Evolutionary conservation across 192 early-diverging fungal genomes (phyloP).

Genomic region (Coemansia sp.): DNA sequence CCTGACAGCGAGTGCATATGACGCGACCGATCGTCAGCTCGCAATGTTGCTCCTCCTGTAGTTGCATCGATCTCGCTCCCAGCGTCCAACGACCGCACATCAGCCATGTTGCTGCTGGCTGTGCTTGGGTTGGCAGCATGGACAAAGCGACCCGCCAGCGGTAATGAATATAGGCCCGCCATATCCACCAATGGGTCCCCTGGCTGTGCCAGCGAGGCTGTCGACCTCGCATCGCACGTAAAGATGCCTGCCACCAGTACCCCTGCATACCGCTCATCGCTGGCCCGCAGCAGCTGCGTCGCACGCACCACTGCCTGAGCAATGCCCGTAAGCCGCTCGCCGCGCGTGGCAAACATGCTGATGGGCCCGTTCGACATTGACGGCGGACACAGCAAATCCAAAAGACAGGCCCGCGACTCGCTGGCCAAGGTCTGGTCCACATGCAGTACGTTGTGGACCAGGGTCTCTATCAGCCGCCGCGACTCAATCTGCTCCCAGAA

Average conservation of each 20-base stretch:
- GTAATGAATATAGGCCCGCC: constrained; percentile 14
- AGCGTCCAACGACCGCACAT: neutral
- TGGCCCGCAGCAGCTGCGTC: constrained; percentile 34
- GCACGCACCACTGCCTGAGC: constrained; percentile 22
- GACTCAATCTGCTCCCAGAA: constrained; percentile 54
- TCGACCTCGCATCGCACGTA: constrained; percentile 25
- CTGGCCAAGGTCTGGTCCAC: constrained; percentile 75
- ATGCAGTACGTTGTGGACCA: constrained; percentile 77
- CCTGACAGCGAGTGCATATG: constrained; percentile 5
- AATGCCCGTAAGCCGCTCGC: constrained; percentile 16
- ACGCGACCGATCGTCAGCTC: neutral
- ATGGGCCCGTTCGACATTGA: neutral
- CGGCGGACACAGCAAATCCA: constrained; percentile 33
- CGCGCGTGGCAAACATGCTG: constrained; percentile 11
- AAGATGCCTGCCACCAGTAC: constrained; percentile 42
- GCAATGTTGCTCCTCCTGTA: no score
- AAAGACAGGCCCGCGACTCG: constrained; percentile 38
- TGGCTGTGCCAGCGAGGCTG: constrained; percentile 29
- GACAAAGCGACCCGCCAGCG: constrained; percentile 17
- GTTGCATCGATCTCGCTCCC: no score
- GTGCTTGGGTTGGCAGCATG: constrained; percentile 32
- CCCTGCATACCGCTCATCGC: constrained; percentile 33
- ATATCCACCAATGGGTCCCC: constrained; percentile 30
- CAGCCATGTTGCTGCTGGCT: constrained; percentile 20
- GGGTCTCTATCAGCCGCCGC: constrained; percentile 66